Evolutionary conservation across 2,329 filamentous ascomycete genomes (phyloP), one percentile per base, ranked within the genome.

Genomic region (Aspergillaceae sp.): DNA sequence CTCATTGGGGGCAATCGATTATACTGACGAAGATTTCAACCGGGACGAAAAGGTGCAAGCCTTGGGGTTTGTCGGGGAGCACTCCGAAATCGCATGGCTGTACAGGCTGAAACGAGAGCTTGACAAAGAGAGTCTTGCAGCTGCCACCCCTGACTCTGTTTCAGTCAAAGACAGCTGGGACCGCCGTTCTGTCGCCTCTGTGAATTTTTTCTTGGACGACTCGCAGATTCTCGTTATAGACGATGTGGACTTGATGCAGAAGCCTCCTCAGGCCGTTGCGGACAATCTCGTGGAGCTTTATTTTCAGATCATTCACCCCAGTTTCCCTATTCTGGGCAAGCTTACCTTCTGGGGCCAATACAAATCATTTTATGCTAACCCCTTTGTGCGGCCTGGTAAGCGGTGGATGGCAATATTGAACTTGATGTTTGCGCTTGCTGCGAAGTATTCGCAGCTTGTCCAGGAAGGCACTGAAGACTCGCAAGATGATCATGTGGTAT

Each of bases 41-140:
- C 62, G 65, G 29, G 63, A 64, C 48, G 64, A 67, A 44, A 62
- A 63, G 40, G 60, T 64, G 8, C 60, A 65, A 42, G 59, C 63
- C 1, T 64, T 64, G 30, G 67, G 69, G 0, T 72, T 69, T 54
- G 63, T 71, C 46, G 70, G 70, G 7, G 71, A 70, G 47, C 67
- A 70, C 44, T 71, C 69, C 4, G 69, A 71, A 43, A 61, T 69
- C 36, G 64, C 63, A 26, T 73, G 70, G 70, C 51, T 72, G 28
- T 66, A 71, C 50, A 60, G 65, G 44, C 53, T 72, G 44, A 66
- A 63, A 41, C 60, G 65, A 43, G 52, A 63, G 29, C 64, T 68
- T 42, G 62, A 65, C 42, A 56, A 54, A 32, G 29, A 32, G 11
- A 29, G 26, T 6, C 28, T 29, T 30, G 29, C 29, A 30, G 28